Percentiles rank a stretch among this genome's conserved stretches.
Conservation (phyloP, 768 basidiomycete species). For the Leucocoprinus birnbaumii region DNA sequence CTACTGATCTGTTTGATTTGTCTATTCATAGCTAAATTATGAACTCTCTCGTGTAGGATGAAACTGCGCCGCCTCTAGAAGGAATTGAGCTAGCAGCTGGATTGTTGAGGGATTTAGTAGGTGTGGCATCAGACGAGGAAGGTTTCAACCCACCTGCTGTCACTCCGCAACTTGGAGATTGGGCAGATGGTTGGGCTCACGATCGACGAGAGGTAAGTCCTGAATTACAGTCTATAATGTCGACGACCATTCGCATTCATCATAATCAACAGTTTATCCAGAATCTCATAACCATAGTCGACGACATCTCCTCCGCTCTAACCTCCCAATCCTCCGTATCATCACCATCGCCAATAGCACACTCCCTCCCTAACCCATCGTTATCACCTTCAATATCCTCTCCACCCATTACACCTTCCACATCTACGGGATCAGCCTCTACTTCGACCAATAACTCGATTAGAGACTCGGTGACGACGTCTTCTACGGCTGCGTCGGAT, state of each 20-base stretch:
- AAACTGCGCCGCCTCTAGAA: neutral
- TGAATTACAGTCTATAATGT: neutral
- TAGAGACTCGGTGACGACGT: neutral
- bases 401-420: neutral
- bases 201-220: constrained; percentile 5
- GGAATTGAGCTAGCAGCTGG: constrained; percentile 6
- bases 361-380: neutral
- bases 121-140: neutral
- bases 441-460: neutral
- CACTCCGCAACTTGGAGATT: neutral
- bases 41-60: neutral
- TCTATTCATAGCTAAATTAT: neutral
- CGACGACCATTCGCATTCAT: neutral
- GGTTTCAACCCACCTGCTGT: neutral
- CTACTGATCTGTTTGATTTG: neutral
- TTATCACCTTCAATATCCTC: neutral
- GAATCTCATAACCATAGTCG: neutral
- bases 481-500: no score
- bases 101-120: neutral
- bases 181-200: constrained; percentile 5
- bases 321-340: neutral
- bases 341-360: neutral
- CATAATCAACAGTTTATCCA: neutral
- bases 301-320: neutral
- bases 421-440: neutral